Evolutionary conservation across 805 yeast genomes (phyloP).

Genomic region (Yamadazyma scolyti): DNA sequence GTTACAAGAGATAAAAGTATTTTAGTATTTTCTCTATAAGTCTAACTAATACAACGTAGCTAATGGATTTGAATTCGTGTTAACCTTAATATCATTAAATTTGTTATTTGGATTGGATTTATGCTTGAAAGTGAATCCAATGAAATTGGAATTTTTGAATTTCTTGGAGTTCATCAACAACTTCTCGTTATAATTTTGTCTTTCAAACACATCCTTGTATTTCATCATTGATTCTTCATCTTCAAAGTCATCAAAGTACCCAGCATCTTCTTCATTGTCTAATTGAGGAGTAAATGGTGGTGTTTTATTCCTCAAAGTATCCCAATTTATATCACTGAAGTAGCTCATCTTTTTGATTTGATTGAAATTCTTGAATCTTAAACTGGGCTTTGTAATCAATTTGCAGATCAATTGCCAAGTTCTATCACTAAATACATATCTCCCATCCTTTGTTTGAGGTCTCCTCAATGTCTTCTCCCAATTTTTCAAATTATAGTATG

Average conservation of each 20-base stretch:
- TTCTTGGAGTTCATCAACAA: constrained; percentile 51
- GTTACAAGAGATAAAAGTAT: no score
- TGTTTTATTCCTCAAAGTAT: constrained; percentile 56
- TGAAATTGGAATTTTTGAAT: constrained; percentile 56
- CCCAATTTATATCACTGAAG: constrained; percentile 83
- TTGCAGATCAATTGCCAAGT: constrained; percentile 88
- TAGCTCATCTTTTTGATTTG: constrained; percentile 79
- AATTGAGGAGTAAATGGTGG: constrained; percentile 98
- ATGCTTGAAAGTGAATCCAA: constrained; percentile 96
- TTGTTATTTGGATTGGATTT: constrained; percentile 56
- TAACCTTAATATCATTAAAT: constrained; percentile 19
- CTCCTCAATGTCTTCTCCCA: constrained; percentile 88
- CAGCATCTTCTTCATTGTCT: constrained; percentile 97
- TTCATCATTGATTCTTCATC: constrained; percentile 97
- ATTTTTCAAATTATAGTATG: constrained; percentile 86
- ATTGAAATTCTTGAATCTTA: constrained; percentile 71
- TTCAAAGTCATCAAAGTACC: constrained; percentile 95
- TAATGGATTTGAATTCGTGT: constrained; percentile 32
- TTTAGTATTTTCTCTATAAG: no score
- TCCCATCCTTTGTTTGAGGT: constrained; percentile 89
- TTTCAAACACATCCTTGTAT: constrained; percentile 93
- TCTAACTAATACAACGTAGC: constrained; percentile 40
- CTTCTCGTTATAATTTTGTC: constrained; percentile 80
- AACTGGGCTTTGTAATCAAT: constrained; percentile 74
- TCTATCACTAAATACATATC: constrained; percentile 90